phyloP scores from a whole-genome alignment of 306 rosid species.

The Luffa acutangula region DNA sequence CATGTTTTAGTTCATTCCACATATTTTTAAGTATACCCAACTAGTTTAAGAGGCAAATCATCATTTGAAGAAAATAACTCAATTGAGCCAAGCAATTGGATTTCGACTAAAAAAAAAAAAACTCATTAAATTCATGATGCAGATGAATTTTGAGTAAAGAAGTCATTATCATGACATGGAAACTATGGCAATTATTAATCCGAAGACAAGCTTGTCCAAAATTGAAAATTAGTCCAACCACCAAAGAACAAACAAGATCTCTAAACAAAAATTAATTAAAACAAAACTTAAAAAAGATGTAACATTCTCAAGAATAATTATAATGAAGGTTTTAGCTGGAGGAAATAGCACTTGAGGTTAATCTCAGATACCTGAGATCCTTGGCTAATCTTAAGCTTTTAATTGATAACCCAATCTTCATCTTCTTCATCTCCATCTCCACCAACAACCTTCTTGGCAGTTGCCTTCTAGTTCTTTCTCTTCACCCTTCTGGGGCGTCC shows the following conservation, averaged over 20 bases:
- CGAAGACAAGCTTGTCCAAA: not conserved
- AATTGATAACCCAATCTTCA: conserved; percentile 10
- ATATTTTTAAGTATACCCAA: no score
- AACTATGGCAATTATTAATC: not conserved
- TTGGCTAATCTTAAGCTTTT: not conserved
- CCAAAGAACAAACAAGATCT: not conserved
- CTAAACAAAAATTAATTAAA: not conserved
- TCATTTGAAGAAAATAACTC: no score
- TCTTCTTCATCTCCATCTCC: conserved; percentile 24
- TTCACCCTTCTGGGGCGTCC: conserved; percentile 31
- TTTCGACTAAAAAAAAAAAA: no score
- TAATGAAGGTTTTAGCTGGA: not conserved
- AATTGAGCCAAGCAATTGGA: not conserved
- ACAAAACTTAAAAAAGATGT: not conserved
- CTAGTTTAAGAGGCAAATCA: no score
- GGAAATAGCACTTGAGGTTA: not conserved
- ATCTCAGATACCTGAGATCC: not conserved
- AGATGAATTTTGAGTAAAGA: not conserved
- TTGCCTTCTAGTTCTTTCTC: conserved; percentile 26
- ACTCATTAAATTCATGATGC: no score
- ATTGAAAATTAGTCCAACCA: not conserved
- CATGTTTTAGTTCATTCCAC: no score
- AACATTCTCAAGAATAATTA: not conserved
- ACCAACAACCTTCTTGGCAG: conserved; percentile 26
- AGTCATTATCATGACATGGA: not conserved